Evolutionary conservation across 768 basidiomycete species (phyloP).

Genomic region (Serendipita sp.): DNA sequence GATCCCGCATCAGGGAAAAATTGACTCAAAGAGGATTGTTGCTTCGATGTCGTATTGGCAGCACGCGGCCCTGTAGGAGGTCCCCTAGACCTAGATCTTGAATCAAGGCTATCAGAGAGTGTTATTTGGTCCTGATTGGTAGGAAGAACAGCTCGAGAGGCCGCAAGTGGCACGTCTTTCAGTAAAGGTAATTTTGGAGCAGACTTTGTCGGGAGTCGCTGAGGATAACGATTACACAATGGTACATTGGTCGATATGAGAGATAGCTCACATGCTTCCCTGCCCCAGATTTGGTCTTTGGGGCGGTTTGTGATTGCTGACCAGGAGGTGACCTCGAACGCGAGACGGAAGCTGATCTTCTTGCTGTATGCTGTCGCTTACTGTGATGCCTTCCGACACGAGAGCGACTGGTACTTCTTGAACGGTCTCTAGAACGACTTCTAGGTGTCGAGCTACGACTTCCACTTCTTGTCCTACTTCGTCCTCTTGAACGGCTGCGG

Average conservation of each 20-base stretch:
- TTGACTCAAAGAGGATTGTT: not conserved
- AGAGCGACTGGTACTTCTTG: not conserved
- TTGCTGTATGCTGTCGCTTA: not conserved
- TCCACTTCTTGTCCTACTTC: not conserved
- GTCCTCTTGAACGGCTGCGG: not conserved
- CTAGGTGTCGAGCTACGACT: conserved; percentile 2
- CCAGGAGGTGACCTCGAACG: not conserved
- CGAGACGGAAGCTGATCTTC: not conserved
- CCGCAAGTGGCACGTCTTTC: not conserved
- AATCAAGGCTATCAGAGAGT: no score
- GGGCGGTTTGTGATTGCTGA: not conserved
- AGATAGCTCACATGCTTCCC: not conserved
- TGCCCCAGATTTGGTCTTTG: not conserved
- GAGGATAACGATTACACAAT: not conserved
- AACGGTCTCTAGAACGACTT: conserved; percentile 9
- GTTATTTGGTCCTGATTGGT: not conserved
- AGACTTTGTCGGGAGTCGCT: conserved; percentile 5
- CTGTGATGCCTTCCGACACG: not conserved
- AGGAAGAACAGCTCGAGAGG: not conserved
- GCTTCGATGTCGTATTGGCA: not conserved
- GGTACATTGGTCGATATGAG: not conserved
- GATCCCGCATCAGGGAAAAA: conserved; percentile 4
- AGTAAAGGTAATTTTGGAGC: not conserved
- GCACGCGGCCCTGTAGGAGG: not conserved
- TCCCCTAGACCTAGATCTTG: no score